Evolutionary conservation across 345 rosid genomes (phyloP).

Genomic region (Camelina neglecta): DNA sequence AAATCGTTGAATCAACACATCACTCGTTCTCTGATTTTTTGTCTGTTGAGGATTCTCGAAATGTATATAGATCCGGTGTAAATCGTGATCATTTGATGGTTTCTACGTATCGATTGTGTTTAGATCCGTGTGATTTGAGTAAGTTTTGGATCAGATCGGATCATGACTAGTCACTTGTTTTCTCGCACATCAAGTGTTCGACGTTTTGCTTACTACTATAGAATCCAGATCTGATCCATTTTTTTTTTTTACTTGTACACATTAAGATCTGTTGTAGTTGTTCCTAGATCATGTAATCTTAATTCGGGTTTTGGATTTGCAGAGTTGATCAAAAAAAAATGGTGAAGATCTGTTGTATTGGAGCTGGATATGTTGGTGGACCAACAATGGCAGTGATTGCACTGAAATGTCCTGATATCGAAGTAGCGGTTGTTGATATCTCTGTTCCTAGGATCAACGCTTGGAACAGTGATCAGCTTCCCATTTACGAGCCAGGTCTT

Average conservation of each 20-base stretch:
- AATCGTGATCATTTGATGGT: not conserved
- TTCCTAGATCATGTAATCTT: not conserved
- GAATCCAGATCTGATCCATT: constrained; percentile 31
- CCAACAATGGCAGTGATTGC: constrained; percentile 98
- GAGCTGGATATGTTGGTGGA: constrained; percentile 97
- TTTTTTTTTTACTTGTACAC: not conserved
- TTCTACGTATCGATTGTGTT: not conserved
- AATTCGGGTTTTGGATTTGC: constrained; percentile 3
- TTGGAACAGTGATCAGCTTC: constrained; percentile 95
- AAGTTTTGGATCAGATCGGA: not conserved
- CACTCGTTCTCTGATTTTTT: not conserved
- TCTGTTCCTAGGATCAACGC: constrained; percentile 73
- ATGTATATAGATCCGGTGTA: constrained; percentile 26
- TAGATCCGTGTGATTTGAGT: constrained; percentile 21
- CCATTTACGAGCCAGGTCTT: constrained; percentile 93
- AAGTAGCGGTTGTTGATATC: constrained; percentile 91
- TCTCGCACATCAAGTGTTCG: not conserved
- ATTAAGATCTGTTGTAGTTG: not conserved
- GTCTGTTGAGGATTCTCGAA: not conserved
- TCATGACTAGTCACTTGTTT: constrained; percentile 9
- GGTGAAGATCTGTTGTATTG: constrained; percentile 99
- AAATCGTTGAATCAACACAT: too few species aligned
- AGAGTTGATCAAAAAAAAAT: constrained; percentile 44
- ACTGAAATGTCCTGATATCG: constrained; percentile 76
- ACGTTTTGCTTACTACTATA: not conserved